Evolutionary conservation across 2,329 filamentous ascomycete genomes (phyloP), one percentile per base, ranked within the genome.

Genomic region (Trichoderma sp.): DNA sequence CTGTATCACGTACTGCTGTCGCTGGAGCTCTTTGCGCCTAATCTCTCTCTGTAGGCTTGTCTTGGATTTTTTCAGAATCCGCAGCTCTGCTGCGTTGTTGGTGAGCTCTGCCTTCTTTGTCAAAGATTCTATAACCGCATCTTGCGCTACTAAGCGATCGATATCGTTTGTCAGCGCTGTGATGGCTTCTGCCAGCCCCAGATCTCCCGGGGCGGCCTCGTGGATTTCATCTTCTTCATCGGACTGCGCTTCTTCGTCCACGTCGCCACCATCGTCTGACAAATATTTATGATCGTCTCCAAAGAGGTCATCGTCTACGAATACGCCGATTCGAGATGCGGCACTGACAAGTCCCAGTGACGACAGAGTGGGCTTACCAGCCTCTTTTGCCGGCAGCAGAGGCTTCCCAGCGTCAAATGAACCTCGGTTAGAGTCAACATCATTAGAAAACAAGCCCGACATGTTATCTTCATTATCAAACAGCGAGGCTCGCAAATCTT

Each of bases 1-100:
- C 80, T 99, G 96, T 8, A 98, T 89, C 57, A 97, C 93, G 75
- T 99, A 99, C 78, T 99, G 96, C 79, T 97, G 96, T 64, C 94
- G 88, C 78, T 99, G 96, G 76, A 99, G 87, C 79, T 98, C 95
- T 78, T 98, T 99, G 40, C 94, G 89, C 68, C 93, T 88, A 67
- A 98, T 94, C 79, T 99, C 96, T 73, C 96, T 87, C 76, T 97
- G 92, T 69, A 99, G 83, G 79, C 96, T 99, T 37, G 94, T 91
- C 79, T 96, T 97, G 0, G 94, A 97, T 79, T 99, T 99, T 67
- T 91, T 89, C 62, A 99, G 80, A 71, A 99, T 98, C 40, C 96
- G 88, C 64, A 99, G 79, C 79, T 99, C 96, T 1, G 95, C 93
- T 16, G 91, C 94, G 77, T 99, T 99, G 78, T 99, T 99, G 1